phyloP scores from a whole-genome alignment of 202 grass and related monocot genomes.

The Setaria italica region DNA sequence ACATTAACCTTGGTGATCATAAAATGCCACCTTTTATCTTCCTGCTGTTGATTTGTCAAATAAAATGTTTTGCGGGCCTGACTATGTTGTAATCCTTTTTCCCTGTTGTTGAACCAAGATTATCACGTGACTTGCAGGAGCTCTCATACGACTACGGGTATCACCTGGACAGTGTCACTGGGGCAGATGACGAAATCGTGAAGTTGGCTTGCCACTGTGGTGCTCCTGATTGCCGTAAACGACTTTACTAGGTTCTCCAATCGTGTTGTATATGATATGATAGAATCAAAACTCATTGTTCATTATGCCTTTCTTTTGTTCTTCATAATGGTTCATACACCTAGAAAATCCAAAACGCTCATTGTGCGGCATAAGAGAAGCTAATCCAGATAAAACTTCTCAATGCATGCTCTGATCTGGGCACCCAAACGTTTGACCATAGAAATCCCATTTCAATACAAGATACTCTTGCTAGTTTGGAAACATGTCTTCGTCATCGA shows the following conservation, averaged over 20 bases:
- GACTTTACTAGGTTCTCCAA: constrained; percentile 49
- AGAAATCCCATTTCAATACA: not conserved
- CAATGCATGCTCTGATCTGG: not conserved
- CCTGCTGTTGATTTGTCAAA: not conserved
- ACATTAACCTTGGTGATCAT: not conserved
- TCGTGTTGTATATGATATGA: too few species aligned
- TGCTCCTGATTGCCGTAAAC: constrained; percentile 52
- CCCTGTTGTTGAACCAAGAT: not conserved
- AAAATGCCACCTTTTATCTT: not conserved
- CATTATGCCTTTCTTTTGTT: not conserved
- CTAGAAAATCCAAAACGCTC: not conserved
- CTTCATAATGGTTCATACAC: not conserved
- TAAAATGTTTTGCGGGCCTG: not conserved
- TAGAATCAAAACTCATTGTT: not conserved
- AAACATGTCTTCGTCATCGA: not conserved
- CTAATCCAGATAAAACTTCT: constrained; percentile 18
- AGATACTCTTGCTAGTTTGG: not conserved
- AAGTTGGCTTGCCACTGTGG: constrained; percentile 67
- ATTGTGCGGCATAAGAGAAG: not conserved
- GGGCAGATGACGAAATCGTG: constrained; percentile 56
- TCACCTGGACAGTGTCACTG: constrained; percentile 63
- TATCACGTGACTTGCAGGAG: constrained; percentile 49
- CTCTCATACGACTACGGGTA: constrained; percentile 75
- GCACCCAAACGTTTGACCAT: not conserved
- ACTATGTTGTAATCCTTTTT: not conserved